Evolutionary conservation across 768 basidiomycete genomes (phyloP).

Genomic region (Phanerochaete sordida): DNA sequence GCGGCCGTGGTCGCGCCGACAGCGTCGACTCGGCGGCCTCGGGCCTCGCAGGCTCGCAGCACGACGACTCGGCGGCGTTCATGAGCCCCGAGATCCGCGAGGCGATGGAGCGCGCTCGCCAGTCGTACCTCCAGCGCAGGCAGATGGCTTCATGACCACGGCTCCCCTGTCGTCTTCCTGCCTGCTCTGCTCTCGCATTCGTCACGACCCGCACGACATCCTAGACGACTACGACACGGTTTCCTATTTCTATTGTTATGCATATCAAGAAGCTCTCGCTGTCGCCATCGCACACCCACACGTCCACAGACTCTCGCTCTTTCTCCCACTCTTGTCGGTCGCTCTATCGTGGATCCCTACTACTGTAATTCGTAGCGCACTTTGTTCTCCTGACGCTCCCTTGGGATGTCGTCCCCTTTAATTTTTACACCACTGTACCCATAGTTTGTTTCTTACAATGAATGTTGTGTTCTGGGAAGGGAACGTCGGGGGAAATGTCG

Average conservation of each 20-base stretch:
- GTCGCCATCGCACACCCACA: background rate
- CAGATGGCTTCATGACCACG: background rate
- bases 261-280: background rate
- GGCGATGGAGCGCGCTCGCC: constrained; percentile 68
- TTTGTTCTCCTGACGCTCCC: background rate
- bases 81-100: constrained; percentile 66
- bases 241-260: background rate
- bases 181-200: background rate
- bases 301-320: background rate
- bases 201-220: background rate
- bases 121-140: constrained; percentile 24
- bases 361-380: constrained; percentile 1
- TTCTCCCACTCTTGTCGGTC: background rate
- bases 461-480: background rate
- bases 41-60: constrained; percentile 11
- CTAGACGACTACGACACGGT: background rate
- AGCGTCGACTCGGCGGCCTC: constrained; percentile 32
- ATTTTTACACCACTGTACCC: background rate
- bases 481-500: too few species aligned
- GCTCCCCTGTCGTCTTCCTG: background rate
- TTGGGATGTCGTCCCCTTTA: background rate
- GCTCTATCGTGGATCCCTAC: background rate
- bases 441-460: background rate
- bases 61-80: constrained; percentile 50
- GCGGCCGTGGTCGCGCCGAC: constrained; percentile 22